These are phyloP conservation scores for Sanguinoderma infundibulare DNA, from an alignment of 1,284 basidiomycete genomes.

Conservation along the genomic window DNA sequence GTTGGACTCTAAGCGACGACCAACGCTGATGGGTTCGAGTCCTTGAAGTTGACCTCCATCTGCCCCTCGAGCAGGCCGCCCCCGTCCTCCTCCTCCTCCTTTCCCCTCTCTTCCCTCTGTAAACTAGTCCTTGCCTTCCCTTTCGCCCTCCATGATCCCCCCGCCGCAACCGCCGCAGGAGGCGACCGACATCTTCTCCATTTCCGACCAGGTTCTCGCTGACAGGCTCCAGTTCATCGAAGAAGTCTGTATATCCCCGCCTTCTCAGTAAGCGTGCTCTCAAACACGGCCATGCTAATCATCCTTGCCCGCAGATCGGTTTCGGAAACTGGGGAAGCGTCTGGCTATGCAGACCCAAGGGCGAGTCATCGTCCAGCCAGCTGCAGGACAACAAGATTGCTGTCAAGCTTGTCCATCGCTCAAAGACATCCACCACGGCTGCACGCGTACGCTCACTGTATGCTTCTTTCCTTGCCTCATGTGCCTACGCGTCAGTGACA, in stretches of 20 bases:
- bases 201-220: slow-evolving; percentile 66
- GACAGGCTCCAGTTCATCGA: slow-evolving; percentile 75
- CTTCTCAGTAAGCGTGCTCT: neutral
- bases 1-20: slow-evolving; percentile 28
- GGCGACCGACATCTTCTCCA: slow-evolving; percentile 53
- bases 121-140: slow-evolving; percentile 21
- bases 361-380: slow-evolving; percentile 39
- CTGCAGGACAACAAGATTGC: slow-evolving; percentile 61
- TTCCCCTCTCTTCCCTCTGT: slow-evolving; percentile 20
- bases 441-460: slow-evolving; percentile 87
- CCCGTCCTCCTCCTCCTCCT: slow-evolving; percentile 13
- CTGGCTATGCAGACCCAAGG: slow-evolving; percentile 73
- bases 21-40: slow-evolving; percentile 15
- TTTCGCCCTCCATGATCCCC: slow-evolving; percentile 25
- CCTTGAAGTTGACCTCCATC: slow-evolving; percentile 12
- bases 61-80: slow-evolving; percentile 2
- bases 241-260: slow-evolving; percentile 53
- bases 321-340: slow-evolving; percentile 90
- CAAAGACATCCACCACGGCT: slow-evolving; percentile 79
- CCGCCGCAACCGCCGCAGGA: slow-evolving; percentile 37
- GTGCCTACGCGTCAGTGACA: slow-evolving; percentile 51
- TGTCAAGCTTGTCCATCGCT: slow-evolving; percentile 88
- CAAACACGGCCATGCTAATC: slow-evolving; percentile 3
- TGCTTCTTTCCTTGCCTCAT: slow-evolving; percentile 27
- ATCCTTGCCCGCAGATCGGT: slow-evolving; percentile 61